Evolutionary conservation across 208 protist genomes (phyloP), one percentile per base, ranked within the genome.

Genomic region (Wallacemonas collosoma): DNA sequence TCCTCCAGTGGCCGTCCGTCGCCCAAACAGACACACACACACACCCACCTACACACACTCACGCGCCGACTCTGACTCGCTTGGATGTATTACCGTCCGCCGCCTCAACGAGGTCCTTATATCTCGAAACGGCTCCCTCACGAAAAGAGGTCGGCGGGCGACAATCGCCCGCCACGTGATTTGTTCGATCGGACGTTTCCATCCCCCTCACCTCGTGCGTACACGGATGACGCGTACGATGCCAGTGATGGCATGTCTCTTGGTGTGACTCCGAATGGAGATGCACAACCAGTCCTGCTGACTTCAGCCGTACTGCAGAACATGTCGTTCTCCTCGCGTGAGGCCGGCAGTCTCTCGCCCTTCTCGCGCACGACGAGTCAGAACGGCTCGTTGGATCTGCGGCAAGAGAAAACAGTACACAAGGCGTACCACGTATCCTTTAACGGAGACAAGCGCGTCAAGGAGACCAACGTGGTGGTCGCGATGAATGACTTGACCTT

Each of bases 401-500:
- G 66, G 43, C 79, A 87, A 61, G 66, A 73, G 17, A 76, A 80
- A 26, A 90, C 83, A 60, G 62, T 88, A 40, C 71, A 83, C 75
- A 65, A 36, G 4, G 86, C 87, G 38, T 94, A 85, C 81, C 74
- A 78, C 43, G 62, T 82, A 26, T 79, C 75, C 17, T 93, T 93
- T 57, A 57, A 73, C 43, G 81, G 81, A 14, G 81, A 95, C 65
- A 76, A 81, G 26, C 80, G 86, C 35, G 81, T 95, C 39, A 83
- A 85, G 69, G 80, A 86, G 77, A 88, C 76, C 5, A 68, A 53
- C 39, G 83, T 89, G n/a, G 65, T 9, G 3, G 60, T 63, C n/a
- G 72, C 84, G 55, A 43, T 86, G n/a, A 78, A 83, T 60, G 77
- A 80, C 1, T 48, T 43, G 8, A 45, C 38, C 9, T 93, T 96